Evolutionary conservation across 106 monocot genomes (phyloP), one percentile per base, ranked within the genome.

Genomic region (Dendrobium catenatum): DNA sequence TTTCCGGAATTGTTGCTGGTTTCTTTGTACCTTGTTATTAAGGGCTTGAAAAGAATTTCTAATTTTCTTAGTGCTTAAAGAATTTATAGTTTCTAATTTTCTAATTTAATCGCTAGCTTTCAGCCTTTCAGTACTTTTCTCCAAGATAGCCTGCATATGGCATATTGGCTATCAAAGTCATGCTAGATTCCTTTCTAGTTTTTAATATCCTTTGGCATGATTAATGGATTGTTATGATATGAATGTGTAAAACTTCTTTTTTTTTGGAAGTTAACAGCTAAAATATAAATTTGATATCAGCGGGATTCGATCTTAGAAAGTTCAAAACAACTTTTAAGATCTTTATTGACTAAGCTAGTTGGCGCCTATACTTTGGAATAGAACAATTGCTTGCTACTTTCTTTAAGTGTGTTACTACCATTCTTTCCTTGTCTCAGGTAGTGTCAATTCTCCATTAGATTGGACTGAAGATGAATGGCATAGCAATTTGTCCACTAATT

Each of bases 391-490:
- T 22, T 64, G 22, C 0, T 70, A 70, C 5, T 70, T 70, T 70
- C 15, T 70, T 70, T 2, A 13, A 17, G 37, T 2, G 13, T 33
- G 6, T 70, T 66, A 26, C 22, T 26, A 6, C 64, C 10, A 24
- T 16, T 10, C 24, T 37, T 70, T 70, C 15, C 15, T 70, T 37
- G 70, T 31, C 9, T 22, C 84, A 95, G 92, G 87, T 66, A 79
- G 43, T 55, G 90, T 92, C n/a, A 54, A 86, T 78, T 87, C 87
- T 2, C 55, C 89, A 42, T 29, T 95, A 56, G 95, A 92, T 81
- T 82, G 90, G 90, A 42, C 87, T 16, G 90, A 89, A 75, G 88
- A 90, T 6, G 88, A 95, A 79, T 95, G 92, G 95, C 58, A 90
- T 42, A 43, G 48, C 43, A 74, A 82, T 29, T 46, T 90, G 8